Evolutionary conservation across 2,329 filamentous ascomycete genomes (phyloP).

Genomic region (Calycina herbarum): DNA sequence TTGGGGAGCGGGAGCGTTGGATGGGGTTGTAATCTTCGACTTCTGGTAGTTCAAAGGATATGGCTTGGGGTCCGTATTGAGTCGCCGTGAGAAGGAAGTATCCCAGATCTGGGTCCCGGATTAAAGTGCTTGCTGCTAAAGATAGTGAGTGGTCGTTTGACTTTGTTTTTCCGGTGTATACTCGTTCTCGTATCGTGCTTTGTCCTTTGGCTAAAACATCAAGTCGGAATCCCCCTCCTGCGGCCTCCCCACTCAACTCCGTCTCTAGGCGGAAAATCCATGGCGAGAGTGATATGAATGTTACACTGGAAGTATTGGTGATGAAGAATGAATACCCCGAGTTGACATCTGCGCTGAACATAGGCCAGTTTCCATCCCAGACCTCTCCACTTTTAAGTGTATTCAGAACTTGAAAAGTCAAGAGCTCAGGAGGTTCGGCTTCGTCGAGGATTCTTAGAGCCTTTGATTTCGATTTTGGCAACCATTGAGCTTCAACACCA

Average conservation of each 20-base stretch:
- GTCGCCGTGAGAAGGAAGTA: conserved; percentile 63
- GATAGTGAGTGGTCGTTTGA: conserved; percentile 46
- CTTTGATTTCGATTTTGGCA: conserved; percentile 55
- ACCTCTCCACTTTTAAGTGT: conserved; percentile 57
- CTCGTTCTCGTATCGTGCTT: conserved; percentile 54
- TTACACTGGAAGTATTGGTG: conserved; percentile 61
- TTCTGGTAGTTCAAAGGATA: conserved; percentile 62
- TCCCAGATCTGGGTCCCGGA: conserved; percentile 62
- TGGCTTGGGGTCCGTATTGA: conserved; percentile 55
- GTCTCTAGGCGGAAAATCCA: conserved; percentile 66
- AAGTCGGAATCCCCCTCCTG: conserved; percentile 61
- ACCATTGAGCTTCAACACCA: conserved; percentile 65
- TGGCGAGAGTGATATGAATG: conserved; percentile 57
- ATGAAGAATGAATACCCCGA: conserved; percentile 65
- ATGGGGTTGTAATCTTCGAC: conserved; percentile 45
- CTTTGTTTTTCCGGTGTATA: conserved; percentile 51
- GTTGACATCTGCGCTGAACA: conserved; percentile 60
- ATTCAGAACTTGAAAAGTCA: conserved; percentile 64
- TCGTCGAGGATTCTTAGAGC: conserved; percentile 42
- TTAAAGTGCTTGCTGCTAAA: conserved; percentile 53
- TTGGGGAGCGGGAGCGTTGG: conserved; percentile 46
- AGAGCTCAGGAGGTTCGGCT: conserved; percentile 48
- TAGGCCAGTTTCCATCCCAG: conserved; percentile 58
- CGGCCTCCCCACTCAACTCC: conserved; percentile 57
- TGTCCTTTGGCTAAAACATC: conserved; percentile 60